Evolutionary conservation across 176 grass and related monocot genomes (phyloP).

Genomic region (Microstegium vimineum): DNA sequence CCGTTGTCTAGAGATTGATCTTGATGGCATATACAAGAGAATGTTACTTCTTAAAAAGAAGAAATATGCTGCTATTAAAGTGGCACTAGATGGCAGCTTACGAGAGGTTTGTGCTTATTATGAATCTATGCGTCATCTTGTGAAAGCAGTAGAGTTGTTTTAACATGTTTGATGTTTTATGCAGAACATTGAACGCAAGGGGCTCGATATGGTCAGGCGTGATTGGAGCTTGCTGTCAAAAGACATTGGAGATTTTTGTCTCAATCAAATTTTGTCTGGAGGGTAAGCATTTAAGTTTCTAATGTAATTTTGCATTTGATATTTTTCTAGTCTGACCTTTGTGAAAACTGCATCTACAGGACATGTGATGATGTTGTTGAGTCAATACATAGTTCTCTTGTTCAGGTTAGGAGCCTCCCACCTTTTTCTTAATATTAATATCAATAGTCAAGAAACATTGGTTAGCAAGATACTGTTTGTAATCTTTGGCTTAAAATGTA

Average conservation of each 20-base stretch:
- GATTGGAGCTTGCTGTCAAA: slow-evolving; percentile 99
- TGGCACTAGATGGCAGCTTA: slow-evolving; percentile 49
- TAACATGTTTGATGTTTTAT: slow-evolving; percentile 40
- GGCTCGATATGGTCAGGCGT: slow-evolving; percentile 94
- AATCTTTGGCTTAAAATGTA: neutral
- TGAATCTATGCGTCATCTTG: neutral
- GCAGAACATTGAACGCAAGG: slow-evolving; percentile 91
- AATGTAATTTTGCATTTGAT: neutral
- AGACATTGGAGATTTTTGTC: slow-evolving; percentile 89
- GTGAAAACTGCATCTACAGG: slow-evolving; percentile 34
- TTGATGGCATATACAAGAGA: slow-evolving; percentile 98
- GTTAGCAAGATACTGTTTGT: neutral
- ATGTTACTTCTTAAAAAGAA: slow-evolving; percentile 99
- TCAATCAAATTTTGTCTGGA: slow-evolving; percentile 89
- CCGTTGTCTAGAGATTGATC: slow-evolving; percentile 91
- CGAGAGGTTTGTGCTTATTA: slow-evolving; percentile 47
- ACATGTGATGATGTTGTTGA: slow-evolving; percentile 76
- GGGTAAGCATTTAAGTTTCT: slow-evolving; percentile 48
- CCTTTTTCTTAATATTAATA: neutral
- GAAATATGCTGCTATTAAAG: slow-evolving; percentile 95
- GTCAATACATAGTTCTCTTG: slow-evolving; percentile 70
- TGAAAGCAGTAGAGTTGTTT: slow-evolving; percentile 19
- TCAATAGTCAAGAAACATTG: neutral
- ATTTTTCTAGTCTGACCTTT: slow-evolving; percentile 18
- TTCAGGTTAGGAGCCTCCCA: slow-evolving; percentile 47